These are phyloP conservation scores for Thielaviopsis populi DNA, from an alignment of 2,329 filamentous ascomycete genomes.

Conservation along the genomic window DNA sequence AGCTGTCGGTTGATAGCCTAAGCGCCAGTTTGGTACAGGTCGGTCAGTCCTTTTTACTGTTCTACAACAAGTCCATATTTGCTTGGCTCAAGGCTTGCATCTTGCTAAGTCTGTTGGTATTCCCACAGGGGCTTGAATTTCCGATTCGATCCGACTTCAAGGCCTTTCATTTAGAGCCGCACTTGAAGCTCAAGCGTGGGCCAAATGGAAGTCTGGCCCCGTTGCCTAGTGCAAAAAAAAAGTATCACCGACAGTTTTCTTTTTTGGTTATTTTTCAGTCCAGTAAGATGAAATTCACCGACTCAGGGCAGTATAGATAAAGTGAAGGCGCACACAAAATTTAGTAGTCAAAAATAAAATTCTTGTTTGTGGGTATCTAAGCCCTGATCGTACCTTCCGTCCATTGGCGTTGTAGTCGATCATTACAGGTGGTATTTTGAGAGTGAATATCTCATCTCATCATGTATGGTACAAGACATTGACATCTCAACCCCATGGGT, in stretches of 20 bases:
- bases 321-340: not conserved
- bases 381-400: no score
- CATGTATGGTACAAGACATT: no score
- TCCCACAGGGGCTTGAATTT: conserved; percentile 1
- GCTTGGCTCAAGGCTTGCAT: not conserved
- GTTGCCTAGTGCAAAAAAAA: no score
- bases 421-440: no score
- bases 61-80: not conserved
- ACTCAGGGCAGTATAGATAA: not conserved
- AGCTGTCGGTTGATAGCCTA: not conserved
- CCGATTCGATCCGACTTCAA: conserved; percentile 1
- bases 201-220: not conserved
- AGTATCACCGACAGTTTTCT: not conserved
- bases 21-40: conserved; percentile 1
- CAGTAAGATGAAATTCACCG: not conserved
- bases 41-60: not conserved
- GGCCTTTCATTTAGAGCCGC: not conserved
- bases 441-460: no score
- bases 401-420: no score
- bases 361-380: no score
- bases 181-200: not conserved
- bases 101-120: not conserved
- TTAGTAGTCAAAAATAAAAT: not conserved
- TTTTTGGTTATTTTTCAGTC: not conserved
- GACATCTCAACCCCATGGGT: no score